These are phyloP conservation scores for Tephrocybe sp. DNA, from an alignment of 768 basidiomycete genomes.

Conservation along the genomic window DNA sequence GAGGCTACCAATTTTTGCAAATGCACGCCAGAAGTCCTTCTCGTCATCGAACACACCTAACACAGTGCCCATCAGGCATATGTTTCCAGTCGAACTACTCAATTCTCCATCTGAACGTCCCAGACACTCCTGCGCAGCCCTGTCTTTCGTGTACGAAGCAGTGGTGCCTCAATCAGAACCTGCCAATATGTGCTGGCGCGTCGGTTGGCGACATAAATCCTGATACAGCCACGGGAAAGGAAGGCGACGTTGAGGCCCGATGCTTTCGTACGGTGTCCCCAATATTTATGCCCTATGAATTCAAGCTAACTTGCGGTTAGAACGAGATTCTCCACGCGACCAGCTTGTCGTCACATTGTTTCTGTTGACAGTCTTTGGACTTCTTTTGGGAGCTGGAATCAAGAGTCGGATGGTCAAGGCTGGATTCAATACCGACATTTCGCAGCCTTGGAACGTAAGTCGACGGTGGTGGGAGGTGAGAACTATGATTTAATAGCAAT, in stretches of 20 bases:
- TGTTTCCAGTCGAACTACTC: conserved; percentile 88
- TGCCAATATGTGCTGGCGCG: conserved; percentile 80
- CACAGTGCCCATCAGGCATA: conserved; percentile 58
- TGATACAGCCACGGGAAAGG: conserved; percentile 92
- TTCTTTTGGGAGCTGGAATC: conserved; percentile 82
- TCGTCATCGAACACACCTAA: not conserved
- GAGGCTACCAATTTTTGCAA: conserved; percentile 91
- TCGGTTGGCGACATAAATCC: conserved; percentile 85
- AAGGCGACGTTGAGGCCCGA: conserved; percentile 93
- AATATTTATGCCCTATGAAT: conserved; percentile 7
- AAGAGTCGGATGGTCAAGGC: conserved; percentile 82
- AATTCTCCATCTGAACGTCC: conserved; percentile 77
- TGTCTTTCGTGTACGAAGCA: conserved; percentile 93
- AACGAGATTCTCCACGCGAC: conserved; percentile 94
- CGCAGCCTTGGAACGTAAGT: conserved; percentile 53
- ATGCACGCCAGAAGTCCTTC: conserved; percentile 46
- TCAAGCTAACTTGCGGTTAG: conserved; percentile 40
- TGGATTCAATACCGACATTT: conserved; percentile 61
- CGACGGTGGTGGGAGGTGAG: conserved; percentile 85
- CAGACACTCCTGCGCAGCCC: conserved; percentile 85
- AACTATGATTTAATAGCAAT: conserved; percentile 17
- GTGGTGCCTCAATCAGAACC: conserved; percentile 93
- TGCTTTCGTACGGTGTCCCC: conserved; percentile 86
- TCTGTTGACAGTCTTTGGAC: conserved; percentile 82
- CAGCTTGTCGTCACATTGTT: conserved; percentile 92